phyloP scores from a whole-genome alignment of 257 asterid genomes.

The Datura wrightii region DNA sequence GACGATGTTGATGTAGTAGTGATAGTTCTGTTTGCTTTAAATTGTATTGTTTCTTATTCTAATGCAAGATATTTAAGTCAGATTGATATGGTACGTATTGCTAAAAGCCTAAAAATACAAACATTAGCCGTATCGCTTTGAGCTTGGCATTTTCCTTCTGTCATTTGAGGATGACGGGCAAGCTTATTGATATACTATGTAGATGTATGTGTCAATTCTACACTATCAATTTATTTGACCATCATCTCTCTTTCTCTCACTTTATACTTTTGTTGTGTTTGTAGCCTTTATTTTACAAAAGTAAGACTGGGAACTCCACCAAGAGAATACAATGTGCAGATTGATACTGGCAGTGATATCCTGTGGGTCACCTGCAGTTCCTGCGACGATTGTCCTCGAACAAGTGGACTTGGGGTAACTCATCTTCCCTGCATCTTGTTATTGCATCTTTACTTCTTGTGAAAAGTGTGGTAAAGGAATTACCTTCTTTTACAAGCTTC shows the following conservation, averaged over 20 bases:
- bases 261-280: slow-evolving; percentile 33
- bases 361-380: slow-evolving; percentile 88
- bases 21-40: background rate
- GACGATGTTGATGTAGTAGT: background rate
- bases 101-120: background rate
- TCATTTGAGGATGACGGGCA: background rate
- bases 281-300: slow-evolving; percentile 85
- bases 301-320: slow-evolving; percentile 94
- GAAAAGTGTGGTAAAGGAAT: background rate
- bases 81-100: background rate
- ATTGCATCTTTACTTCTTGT: background rate
- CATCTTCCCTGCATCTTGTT: slow-evolving; percentile 27
- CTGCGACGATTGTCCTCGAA: slow-evolving; percentile 77
- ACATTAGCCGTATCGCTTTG: background rate
- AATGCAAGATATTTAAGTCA: background rate
- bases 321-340: slow-evolving; percentile 83
- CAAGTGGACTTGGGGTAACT: slow-evolving; percentile 87
- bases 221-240: background rate
- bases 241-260: background rate
- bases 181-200: background rate
- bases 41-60: background rate
- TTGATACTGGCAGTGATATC: slow-evolving; percentile 92
- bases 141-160: background rate
- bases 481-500: background rate
- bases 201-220: background rate